phyloP scores from a whole-genome alignment of 371 early-diverging fungal species.

The Syncephalastrum contaminatum region DNA sequence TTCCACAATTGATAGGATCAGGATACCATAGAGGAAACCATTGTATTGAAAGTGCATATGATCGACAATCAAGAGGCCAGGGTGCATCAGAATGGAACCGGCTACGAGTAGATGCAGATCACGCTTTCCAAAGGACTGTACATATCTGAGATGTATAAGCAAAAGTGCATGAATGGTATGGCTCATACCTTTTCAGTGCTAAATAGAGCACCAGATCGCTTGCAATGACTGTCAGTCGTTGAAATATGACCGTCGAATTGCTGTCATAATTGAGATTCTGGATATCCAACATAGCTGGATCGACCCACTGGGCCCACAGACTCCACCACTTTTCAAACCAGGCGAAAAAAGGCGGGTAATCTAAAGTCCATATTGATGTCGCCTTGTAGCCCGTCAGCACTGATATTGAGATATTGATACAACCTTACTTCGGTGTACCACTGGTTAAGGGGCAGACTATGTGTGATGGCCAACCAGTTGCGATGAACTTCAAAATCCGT shows the following conservation, averaged over 20 bases:
- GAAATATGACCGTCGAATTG: conserved; percentile 74
- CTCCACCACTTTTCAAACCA: conserved; percentile 89
- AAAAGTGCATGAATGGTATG: neutral
- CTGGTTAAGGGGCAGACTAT: conserved; percentile 70
- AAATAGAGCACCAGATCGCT: conserved; percentile 79
- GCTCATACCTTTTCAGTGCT: conserved; percentile 60
- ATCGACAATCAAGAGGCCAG: conserved; percentile 86
- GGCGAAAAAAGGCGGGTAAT: conserved; percentile 98
- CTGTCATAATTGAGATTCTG: conserved; percentile 69
- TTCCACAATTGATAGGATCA: conserved; percentile 76
- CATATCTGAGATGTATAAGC: conserved; percentile 24
- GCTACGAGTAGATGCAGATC: conserved; percentile 44
- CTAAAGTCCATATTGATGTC: conserved; percentile 95
- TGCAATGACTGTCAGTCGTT: conserved; percentile 79
- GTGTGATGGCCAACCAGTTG: conserved; percentile 97
- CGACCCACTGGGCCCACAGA: conserved; percentile 60
- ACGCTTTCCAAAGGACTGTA: conserved; percentile 35
- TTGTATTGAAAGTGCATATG: conserved; percentile 98
- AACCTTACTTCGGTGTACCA: conserved; percentile 88
- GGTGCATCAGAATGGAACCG: conserved; percentile 73
- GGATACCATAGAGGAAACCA: conserved; percentile 89
- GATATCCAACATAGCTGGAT: conserved; percentile 78
- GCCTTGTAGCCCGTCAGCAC: conserved; percentile 37
- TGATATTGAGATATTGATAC: neutral
- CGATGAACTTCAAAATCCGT: conserved; percentile 99